phyloP scores from a whole-genome alignment of 768 basidiomycete species.

The Calocera viscosa region DNA sequence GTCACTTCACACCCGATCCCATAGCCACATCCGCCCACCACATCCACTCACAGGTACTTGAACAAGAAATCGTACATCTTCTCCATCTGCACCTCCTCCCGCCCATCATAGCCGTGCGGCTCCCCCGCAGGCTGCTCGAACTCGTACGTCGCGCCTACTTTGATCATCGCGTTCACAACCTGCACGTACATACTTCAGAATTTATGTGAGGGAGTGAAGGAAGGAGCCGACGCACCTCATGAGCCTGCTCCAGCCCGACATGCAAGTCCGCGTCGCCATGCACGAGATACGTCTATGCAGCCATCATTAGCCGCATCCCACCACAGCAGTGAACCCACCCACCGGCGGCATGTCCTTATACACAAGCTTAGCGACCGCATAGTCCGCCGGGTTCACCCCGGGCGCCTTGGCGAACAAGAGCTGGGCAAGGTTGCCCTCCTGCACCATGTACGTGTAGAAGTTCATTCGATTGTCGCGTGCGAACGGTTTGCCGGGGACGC shows the following conservation, averaged over 20 bases:
- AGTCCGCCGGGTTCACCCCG: background rate
- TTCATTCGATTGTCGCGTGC: background rate
- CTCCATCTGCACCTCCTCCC: background rate
- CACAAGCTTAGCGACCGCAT: background rate
- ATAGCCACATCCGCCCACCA: too few species aligned
- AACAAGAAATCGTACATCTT: constrained; percentile 2
- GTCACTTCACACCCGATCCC: too few species aligned
- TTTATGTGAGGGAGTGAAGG: background rate
- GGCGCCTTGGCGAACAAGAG: constrained; percentile 4
- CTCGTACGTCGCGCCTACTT: background rate
- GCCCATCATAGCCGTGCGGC: constrained; percentile 5
- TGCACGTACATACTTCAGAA: background rate
- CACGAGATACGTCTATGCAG: background rate
- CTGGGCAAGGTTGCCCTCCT: background rate
- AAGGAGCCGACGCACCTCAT: background rate
- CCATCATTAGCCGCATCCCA: background rate
- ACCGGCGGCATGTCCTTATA: constrained; percentile 6
- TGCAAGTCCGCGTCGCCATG: background rate
- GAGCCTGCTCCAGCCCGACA: constrained; percentile 3
- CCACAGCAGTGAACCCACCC: background rate
- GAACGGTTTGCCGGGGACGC: background rate
- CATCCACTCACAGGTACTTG: background rate
- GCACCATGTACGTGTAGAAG: constrained; percentile 9
- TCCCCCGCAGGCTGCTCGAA: background rate
- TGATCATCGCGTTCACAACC: constrained; percentile 2